Conservation (phyloP, 257 asterid species). For the Nicotiana paniculata region DNA sequence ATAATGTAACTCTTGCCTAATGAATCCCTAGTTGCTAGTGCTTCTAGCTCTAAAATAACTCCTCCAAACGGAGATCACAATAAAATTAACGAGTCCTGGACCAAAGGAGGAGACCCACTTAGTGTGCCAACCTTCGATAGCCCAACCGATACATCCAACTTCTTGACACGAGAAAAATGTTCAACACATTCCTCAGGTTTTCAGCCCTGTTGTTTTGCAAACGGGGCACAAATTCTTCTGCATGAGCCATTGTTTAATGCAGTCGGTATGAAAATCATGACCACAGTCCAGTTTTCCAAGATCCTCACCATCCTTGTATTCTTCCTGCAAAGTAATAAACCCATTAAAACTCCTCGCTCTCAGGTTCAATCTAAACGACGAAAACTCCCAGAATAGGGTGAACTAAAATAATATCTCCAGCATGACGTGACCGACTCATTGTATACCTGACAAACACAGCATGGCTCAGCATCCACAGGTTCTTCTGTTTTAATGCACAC, state of each 20-base stretch:
- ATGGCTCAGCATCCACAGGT: slow-evolving; percentile 30
- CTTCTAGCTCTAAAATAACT: not conserved
- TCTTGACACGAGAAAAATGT: not conserved
- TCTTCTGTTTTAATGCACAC: slow-evolving; percentile 9
- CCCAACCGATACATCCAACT: not conserved
- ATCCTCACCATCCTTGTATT: slow-evolving; percentile 27
- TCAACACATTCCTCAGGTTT: slow-evolving; percentile 17
- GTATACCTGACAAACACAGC: slow-evolving; percentile 31
- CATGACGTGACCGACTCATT: too few relatives aligned
- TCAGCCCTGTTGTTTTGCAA: slow-evolving; percentile 37
- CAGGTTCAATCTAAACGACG: not conserved
- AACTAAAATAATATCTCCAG: too few relatives aligned
- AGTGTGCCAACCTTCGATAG: not conserved
- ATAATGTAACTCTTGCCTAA: slow-evolving; percentile 4
- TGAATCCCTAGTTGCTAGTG: not conserved
- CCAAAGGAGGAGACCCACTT: not conserved
- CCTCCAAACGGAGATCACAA: not conserved
- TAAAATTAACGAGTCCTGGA: slow-evolving; percentile 3
- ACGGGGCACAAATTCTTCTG: slow-evolving; percentile 45
- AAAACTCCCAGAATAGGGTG: not conserved
- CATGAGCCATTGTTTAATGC: slow-evolving; percentile 41
- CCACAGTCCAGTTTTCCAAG: slow-evolving; percentile 40
- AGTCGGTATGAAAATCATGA: slow-evolving; percentile 35
- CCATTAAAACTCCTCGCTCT: not conserved
- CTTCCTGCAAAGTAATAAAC: slow-evolving; percentile 30